Conservation (phyloP, 768 basidiomycete species). For the Auriculariales sp. region DNA sequence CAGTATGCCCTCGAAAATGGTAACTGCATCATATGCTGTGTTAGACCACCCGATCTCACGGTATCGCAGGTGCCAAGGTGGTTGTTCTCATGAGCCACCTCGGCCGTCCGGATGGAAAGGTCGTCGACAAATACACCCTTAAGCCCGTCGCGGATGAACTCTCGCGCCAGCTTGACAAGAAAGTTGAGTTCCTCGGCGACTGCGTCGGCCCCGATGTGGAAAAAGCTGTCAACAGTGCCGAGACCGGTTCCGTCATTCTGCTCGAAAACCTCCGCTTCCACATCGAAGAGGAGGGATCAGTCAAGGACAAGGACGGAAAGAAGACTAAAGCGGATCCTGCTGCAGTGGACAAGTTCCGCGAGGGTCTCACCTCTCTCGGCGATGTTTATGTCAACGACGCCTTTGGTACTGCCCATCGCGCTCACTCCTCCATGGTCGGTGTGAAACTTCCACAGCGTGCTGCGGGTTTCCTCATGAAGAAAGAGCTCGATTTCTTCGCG, state of each 20-base stretch:
- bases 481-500: constrained; percentile 96
- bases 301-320: constrained; percentile 84
- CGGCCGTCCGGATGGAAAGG: constrained; percentile 90
- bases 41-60: constrained; percentile 2
- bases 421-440: constrained; percentile 98
- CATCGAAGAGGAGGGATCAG: constrained; percentile 92
- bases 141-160: constrained; percentile 75
- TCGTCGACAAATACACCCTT: constrained; percentile 78
- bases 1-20: constrained; percentile 83
- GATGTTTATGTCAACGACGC: constrained; percentile 98
- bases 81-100: constrained; percentile 97
- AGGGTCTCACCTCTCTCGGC: constrained; percentile 78
- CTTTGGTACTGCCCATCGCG: constrained; percentile 96
- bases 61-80: constrained; percentile 48
- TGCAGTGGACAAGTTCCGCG: constrained; percentile 69
- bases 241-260: constrained; percentile 62
- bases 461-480: constrained; percentile 93
- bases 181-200: constrained; percentile 71
- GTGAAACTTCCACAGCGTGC: constrained; percentile 85
- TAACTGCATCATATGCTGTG: constrained; percentile 13
- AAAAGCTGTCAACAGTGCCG: constrained; percentile 51
- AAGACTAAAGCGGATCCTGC: constrained; percentile 88
- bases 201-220: constrained; percentile 82
- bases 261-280: constrained; percentile 98
- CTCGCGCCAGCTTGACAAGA: constrained; percentile 50